phyloP scores from a whole-genome alignment of 2,329 filamentous ascomycete species.

The Aureobasidium sp. region DNA sequence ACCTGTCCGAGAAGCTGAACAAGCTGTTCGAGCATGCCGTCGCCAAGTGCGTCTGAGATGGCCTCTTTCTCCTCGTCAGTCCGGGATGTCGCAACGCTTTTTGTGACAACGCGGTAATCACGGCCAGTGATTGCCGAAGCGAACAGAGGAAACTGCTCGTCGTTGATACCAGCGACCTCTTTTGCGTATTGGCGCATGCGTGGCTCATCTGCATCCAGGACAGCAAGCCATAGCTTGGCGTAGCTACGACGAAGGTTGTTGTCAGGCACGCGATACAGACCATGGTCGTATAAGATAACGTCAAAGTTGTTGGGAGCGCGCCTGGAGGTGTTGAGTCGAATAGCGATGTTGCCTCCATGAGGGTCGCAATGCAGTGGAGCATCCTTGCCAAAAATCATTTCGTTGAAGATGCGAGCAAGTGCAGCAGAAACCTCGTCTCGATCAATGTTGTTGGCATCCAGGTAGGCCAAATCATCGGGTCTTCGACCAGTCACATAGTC shows the following conservation, averaged over 20 bases:
- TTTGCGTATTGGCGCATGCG: slow-evolving; percentile 83
- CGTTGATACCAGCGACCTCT: slow-evolving; percentile 80
- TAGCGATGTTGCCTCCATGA: slow-evolving; percentile 91
- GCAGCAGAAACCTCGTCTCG: slow-evolving; percentile 92
- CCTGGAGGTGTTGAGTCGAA: slow-evolving; percentile 64
- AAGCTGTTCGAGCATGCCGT: slow-evolving; percentile 81
- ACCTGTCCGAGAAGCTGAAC: slow-evolving; percentile 84
- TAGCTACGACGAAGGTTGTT: slow-evolving; percentile 72
- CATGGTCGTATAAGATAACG: slow-evolving; percentile 93
- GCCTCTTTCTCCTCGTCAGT: slow-evolving; percentile 72
- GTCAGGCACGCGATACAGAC: slow-evolving; percentile 89
- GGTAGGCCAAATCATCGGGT: slow-evolving; percentile 79
- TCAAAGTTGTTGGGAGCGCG: slow-evolving; percentile 71
- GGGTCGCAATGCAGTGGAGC: slow-evolving; percentile 94
- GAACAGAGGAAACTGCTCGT: slow-evolving; percentile 89
- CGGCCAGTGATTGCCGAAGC: slow-evolving; percentile 93
- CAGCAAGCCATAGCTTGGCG: slow-evolving; percentile 94
- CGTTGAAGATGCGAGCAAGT: slow-evolving; percentile 89
- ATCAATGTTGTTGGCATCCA: slow-evolving; percentile 81
- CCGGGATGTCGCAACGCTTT: slow-evolving; percentile 53
- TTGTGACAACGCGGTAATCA: slow-evolving; percentile 69
- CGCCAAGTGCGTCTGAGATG: slow-evolving; percentile 77
- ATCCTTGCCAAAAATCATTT: slow-evolving; percentile 93
- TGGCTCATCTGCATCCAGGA: slow-evolving; percentile 80
- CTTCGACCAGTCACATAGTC: slow-evolving; percentile 81